Evolutionary conservation across 331 rosid genomes (phyloP).

Genomic region (Spiraea crenata): DNA sequence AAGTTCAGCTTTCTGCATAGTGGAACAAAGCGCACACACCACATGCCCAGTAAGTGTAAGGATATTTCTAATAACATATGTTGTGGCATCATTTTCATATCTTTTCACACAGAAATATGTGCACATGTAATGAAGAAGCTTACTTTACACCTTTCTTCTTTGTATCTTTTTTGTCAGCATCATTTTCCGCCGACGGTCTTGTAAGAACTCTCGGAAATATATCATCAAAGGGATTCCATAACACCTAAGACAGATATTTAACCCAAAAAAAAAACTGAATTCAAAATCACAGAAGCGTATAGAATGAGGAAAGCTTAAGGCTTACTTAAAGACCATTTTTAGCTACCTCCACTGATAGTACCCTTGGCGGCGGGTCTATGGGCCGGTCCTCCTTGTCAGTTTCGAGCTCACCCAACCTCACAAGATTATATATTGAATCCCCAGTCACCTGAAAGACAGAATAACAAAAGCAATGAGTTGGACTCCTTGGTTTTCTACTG

Average conservation of each 20-base stretch:
- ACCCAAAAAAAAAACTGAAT: neutral
- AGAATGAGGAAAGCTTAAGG: constrained; percentile 5
- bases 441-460: constrained; percentile 71
- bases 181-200: constrained; percentile 34
- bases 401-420: constrained; percentile 77
- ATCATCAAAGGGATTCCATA: constrained; percentile 95
- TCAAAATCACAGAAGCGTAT: neutral
- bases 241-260: constrained; percentile 44
- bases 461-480: constrained; percentile 22
- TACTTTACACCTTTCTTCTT: constrained; percentile 86
- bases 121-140: constrained; percentile 18
- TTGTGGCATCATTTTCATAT: neutral
- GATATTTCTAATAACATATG: neutral
- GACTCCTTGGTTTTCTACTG: neutral
- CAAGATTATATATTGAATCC: constrained; percentile 81
- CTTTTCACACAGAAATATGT: neutral
- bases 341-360: constrained; percentile 81
- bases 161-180: constrained; percentile 50
- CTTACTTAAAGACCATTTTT: constrained; percentile 4
- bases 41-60: neutral
- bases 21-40: constrained; percentile 3
- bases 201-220: constrained; percentile 66
- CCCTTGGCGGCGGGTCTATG: constrained; percentile 72
- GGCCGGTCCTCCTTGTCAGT: constrained; percentile 84
- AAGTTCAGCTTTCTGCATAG: constrained; percentile 70